These are phyloP conservation scores for Rosellinia necatrix DNA, from an alignment of 2,329 filamentous ascomycete species.

Conservation along the genomic window DNA sequence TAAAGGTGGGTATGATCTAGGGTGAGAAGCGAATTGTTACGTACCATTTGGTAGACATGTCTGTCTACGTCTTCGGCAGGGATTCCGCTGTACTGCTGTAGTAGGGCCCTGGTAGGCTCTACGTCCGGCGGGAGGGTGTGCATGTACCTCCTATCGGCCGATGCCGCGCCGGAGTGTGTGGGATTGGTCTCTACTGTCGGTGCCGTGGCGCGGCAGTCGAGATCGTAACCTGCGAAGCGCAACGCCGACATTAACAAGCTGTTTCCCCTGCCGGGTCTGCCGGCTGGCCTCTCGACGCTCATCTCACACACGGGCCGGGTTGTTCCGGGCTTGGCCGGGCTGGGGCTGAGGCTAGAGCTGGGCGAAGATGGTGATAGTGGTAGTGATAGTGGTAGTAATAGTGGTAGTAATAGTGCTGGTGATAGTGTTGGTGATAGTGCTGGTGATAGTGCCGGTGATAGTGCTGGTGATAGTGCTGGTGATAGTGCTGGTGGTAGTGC, in stretches of 20 bases:
- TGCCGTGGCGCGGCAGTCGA: constrained; percentile 3
- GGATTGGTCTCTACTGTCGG: background rate
- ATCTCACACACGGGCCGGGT: background rate
- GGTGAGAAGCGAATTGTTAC: background rate
- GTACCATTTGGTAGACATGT: constrained; percentile 38
- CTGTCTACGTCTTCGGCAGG: constrained; percentile 35
- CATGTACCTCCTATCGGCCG: constrained; percentile 30
- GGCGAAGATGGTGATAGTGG: too few species aligned
- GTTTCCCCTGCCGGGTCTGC: constrained; percentile 5
- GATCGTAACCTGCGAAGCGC: constrained; percentile 20
- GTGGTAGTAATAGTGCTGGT: too few species aligned
- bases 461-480: too few species aligned
- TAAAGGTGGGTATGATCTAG: background rate
- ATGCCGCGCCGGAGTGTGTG: constrained; percentile 9
- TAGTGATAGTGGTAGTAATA: too few species aligned
- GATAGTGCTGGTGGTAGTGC: too few species aligned
- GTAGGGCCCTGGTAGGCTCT: constrained; percentile 32
- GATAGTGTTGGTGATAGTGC: too few species aligned
- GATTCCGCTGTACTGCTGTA: constrained; percentile 40
- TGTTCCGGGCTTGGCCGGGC: background rate
- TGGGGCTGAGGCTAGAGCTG: background rate
- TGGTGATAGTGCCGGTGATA: too few species aligned
- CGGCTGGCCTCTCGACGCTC: constrained; percentile 4
- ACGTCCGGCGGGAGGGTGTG: constrained; percentile 37
- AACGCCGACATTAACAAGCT: constrained; percentile 19